Evolutionary conservation across 495 filamentous ascomycete species (phyloP), one percentile per base, ranked within the genome.

Genomic region (Penicillium crystallinum): DNA sequence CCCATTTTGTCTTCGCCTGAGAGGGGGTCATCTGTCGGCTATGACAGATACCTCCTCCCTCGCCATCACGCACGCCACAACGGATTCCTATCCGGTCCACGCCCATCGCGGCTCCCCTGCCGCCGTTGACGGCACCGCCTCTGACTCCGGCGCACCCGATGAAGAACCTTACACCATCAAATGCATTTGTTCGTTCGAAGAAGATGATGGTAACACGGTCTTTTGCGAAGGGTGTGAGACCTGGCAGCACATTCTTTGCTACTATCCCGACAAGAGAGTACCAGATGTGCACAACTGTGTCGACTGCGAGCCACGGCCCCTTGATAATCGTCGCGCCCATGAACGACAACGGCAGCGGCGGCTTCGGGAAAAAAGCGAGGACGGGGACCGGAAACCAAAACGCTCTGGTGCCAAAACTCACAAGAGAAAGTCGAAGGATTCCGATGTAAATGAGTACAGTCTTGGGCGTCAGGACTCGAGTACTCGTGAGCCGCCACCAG

Each of bases 161-260:
- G 89, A 91, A 57, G 90, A 95, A 66, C 88, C 89, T 39, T 95
- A 92, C 67, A 93, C 87, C 59, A 99, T 99, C 76, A 95, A 91
- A 77, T 99, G 93, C 80, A 91, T 97, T 58, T 99, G 93, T 73
- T 79, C 83, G 62, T 97, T 84, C 65, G 59, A 81, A 62, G 91
- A 96, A 75, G 93, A 97, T 78, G 93, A 99, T 76, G 93, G 95
- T 63, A 90, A 87, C 68, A 99, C 95, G 50, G 93, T 99, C 49
- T 89, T 87, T 71, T 99, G 93, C 79, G 93, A 99, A 66, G 76
- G 74, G 50, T 99, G 93, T 73, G 87, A 96, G 64, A 95, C 90
- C 37, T 99, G 93, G 93, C 93, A 99, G 70, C 93, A 99, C 70
- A 91, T 95, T 55, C 81, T 89, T 59, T 99, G 93, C 72, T 97